Conservation (phyloP, 768 basidiomycete species). For the Rhizopogon vesiculosus region DNA sequence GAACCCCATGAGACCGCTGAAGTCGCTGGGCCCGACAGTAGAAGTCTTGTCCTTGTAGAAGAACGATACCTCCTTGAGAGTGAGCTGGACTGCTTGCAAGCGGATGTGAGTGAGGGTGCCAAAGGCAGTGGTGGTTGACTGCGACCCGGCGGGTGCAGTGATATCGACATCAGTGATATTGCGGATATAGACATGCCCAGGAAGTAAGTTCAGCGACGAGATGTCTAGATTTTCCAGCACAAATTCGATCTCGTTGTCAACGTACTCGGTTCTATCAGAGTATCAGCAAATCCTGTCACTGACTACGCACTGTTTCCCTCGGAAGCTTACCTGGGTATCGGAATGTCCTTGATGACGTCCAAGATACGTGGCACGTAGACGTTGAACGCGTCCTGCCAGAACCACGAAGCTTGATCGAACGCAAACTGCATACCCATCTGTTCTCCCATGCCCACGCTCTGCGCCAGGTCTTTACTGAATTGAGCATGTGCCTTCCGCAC, state of each 20-base stretch:
- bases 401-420: conserved; percentile 63
- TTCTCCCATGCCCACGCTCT: conserved; percentile 33
- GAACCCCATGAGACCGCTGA: conserved; percentile 59
- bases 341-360: conserved; percentile 50
- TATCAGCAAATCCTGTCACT: neutral
- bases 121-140: conserved; percentile 41
- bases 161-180: conserved; percentile 66
- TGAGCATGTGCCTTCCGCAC: conserved; percentile 43
- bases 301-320: neutral
- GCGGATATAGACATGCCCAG: conserved; percentile 67
- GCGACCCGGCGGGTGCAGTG: conserved; percentile 31
- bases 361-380: conserved; percentile 67
- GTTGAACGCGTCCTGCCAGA: conserved; percentile 79
- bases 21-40: conserved; percentile 48
- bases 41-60: conserved; percentile 64
- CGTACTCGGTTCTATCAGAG: conserved; percentile 59
- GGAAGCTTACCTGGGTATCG: conserved; percentile 57
- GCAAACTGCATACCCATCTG: conserved; percentile 44
- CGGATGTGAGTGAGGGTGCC: conserved; percentile 65
- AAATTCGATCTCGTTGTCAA: conserved; percentile 63
- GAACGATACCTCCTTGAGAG: conserved; percentile 65
- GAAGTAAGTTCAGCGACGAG: conserved; percentile 60
- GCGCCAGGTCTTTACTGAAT: conserved; percentile 46
- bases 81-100: conserved; percentile 59
- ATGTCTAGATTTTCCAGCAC: conserved; percentile 73